These are phyloP conservation scores for Colletotrichum sp. DNA, from an alignment of 2,329 filamentous ascomycete species.

Conservation along the genomic window DNA sequence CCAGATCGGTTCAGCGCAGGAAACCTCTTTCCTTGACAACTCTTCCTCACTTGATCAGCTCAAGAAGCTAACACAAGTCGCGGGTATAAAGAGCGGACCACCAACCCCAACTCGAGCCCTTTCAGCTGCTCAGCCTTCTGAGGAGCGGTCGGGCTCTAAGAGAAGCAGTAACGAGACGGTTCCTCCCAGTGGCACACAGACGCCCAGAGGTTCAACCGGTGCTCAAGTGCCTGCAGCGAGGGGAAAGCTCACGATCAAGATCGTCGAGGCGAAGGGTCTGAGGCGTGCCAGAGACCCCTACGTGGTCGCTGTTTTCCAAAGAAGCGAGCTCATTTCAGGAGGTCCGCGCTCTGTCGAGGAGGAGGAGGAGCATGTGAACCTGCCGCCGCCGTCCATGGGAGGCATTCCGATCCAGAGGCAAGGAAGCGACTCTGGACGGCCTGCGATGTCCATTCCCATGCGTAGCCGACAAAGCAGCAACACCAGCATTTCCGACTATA, in stretches of 20 bases:
- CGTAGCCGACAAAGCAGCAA: conserved; percentile 95
- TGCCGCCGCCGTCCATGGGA: conserved; percentile 50
- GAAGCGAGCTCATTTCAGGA: conserved; percentile 93
- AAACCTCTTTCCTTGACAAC: conserved; percentile 46
- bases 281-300: conserved; percentile 88
- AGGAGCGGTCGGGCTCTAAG: conserved; percentile 37
- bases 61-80: conserved; percentile 88
- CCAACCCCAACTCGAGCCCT: conserved; percentile 88
- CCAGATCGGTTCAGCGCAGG: conserved; percentile 38
- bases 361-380: conserved; percentile 61
- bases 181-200: conserved; percentile 57
- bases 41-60: conserved; percentile 71
- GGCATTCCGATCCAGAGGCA: conserved; percentile 69
- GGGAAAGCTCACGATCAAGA: conserved; percentile 89
- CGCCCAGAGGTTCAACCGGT: conserved; percentile 51
- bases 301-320: conserved; percentile 94
- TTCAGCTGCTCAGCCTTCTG: conserved; percentile 65
- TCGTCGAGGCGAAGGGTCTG: conserved; percentile 82
- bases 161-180: conserved; percentile 45
- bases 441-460: conserved; percentile 94
- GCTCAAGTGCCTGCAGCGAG: conserved; percentile 74
- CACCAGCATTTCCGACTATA: conserved; percentile 77
- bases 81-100: conserved; percentile 85
- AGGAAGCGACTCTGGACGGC: conserved; percentile 79
- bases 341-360: conserved; percentile 72